Base-by-base conservation (phyloP, 2,329 filamentous ascomycete species). In the Pseudogymnoascus sp. region DNA sequence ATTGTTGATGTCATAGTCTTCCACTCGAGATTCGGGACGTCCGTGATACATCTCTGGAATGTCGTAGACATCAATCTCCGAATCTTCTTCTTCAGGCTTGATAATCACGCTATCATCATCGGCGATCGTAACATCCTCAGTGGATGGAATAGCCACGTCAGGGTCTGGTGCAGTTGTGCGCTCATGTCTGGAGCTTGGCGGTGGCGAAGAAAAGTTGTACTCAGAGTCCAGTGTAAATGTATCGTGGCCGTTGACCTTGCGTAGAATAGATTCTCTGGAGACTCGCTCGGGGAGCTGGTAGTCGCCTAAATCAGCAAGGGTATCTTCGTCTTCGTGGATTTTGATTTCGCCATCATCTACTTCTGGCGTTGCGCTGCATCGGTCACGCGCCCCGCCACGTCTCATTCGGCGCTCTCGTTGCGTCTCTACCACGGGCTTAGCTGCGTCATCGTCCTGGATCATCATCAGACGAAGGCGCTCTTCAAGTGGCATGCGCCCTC, bases 211-310 rank as follows among this genome's bases (percentile, higher is more conserved):
- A 69, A 88, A 85, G 69, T 83, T 83, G 66, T 84, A 87, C 63
- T 87, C 84, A 3, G 87, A 84, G 62, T 86, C 81, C 64, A 79
- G 77, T 19, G 86, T 83, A 50, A 83, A 79, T 59, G 75, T 69
- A 65, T 80, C 70, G 69, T 81, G 82, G 56, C 82, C 90, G 73
- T 95, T 91, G 62, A 97, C 88, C 66, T 93, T 91, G 61, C 90
- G 88, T 70, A 98, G 80, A 69, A 98, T 98, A 0, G 93, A 96
- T 73, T 98, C 95, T 38, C 93, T 86, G 7, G 93, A 97, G 72
- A 98, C 96, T 62, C 89, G 89, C 10, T 89, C 82, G 16, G 87
- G 90, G 12, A 89, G 77, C 67, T 89, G 81, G 69, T 88, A 89
- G 64, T 87, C 65, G 70, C 83, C 80, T 63, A 87, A 75, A 62